phyloP scores from a whole-genome alignment of 306 rosid species.

The Dalbergia cochinchinensis region DNA sequence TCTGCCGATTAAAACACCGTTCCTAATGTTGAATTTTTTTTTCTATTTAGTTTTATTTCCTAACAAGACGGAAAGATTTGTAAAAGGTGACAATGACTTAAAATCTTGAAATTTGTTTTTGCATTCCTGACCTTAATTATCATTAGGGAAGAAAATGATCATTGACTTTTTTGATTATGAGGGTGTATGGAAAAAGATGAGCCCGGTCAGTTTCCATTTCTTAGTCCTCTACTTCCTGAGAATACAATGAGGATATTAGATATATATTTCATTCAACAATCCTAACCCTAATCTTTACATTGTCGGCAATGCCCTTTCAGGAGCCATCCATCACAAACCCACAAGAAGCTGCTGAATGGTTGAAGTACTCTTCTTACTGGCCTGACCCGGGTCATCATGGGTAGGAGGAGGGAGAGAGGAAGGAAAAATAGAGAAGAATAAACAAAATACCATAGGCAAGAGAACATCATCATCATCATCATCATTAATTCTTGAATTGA shows the following conservation, averaged over 20 bases:
- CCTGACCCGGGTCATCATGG: slow-evolving; percentile 85
- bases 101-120: slow-evolving; percentile 19
- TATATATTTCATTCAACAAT: neutral
- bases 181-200: slow-evolving; percentile 3
- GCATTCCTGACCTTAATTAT: slow-evolving; percentile 4
- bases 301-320: slow-evolving; percentile 46
- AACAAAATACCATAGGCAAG: slow-evolving; percentile 40
- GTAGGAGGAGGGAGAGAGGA: slow-evolving; percentile 39
- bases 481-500: slow-evolving; percentile 58
- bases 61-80: neutral
- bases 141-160: neutral
- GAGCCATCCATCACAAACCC: slow-evolving; percentile 75
- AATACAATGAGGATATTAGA: neutral
- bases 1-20: neutral
- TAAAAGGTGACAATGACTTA: slow-evolving; percentile 24
- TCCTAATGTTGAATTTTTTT: neutral
- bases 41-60: neutral
- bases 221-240: slow-evolving; percentile 27
- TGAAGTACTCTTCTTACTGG: slow-evolving; percentile 96
- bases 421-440: slow-evolving; percentile 23
- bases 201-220: slow-evolving; percentile 14
- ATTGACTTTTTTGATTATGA: slow-evolving; percentile 41
- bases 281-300: slow-evolving; percentile 45
- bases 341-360: slow-evolving; percentile 92
- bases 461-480: slow-evolving; percentile 59